These are phyloP conservation scores for Prunus armeniaca DNA, from an alignment of 306 rosid genomes.

Conservation along the genomic window DNA sequence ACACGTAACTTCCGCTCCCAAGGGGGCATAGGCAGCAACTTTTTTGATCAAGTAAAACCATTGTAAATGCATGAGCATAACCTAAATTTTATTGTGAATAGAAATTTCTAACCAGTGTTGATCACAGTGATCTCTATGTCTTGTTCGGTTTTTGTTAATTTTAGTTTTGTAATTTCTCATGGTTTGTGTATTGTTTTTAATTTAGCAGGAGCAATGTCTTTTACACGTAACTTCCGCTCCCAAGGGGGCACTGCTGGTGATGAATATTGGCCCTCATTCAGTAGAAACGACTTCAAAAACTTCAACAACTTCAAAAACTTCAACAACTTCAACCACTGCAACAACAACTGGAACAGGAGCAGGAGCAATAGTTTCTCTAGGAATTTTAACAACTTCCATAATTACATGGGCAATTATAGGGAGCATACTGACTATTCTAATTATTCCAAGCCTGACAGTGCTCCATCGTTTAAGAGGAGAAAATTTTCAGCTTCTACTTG, in stretches of 20 bases:
- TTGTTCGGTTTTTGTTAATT: background rate
- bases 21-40: constrained; percentile 31
- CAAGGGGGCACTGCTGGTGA: constrained; percentile 46
- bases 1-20: constrained; percentile 49
- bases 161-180: background rate
- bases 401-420: constrained; percentile 34
- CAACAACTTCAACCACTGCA: constrained; percentile 11
- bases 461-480: constrained; percentile 67
- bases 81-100: background rate
- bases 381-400: constrained; percentile 38
- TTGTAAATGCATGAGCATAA: too few species aligned
- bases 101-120: background rate
- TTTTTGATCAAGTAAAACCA: background rate
- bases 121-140: background rate
- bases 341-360: constrained; percentile 49
- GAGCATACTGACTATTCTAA: constrained; percentile 31
- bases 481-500: constrained; percentile 59
- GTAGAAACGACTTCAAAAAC: constrained; percentile 36
- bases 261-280: constrained; percentile 45
- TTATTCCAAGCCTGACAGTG: constrained; percentile 39
- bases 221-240: constrained; percentile 43
- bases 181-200: background rate
- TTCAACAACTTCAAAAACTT: constrained; percentile 13
- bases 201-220: constrained; percentile 67
- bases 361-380: constrained; percentile 36